phyloP scores from a whole-genome alignment of 2,329 filamentous ascomycete genomes.

The Metarhizium rileyi region DNA sequence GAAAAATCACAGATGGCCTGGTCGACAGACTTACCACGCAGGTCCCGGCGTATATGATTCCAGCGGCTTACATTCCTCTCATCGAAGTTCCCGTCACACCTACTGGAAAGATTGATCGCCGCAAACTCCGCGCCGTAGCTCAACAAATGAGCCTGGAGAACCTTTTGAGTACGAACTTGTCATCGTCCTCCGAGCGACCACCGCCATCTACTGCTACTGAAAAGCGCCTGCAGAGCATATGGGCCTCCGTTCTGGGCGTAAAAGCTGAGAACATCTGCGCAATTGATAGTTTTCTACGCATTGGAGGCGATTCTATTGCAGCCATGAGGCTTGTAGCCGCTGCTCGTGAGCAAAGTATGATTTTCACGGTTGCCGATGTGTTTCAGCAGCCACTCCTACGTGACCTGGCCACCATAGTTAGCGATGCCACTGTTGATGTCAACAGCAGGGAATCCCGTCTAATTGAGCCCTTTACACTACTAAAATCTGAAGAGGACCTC shows the following conservation, averaged over 20 bases:
- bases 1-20: neutral
- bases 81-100: neutral
- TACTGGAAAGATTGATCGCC: conserved; percentile 5
- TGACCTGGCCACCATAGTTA: conserved; percentile 1
- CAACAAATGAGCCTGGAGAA: neutral
- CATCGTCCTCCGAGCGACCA: neutral
- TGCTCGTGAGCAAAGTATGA: conserved; percentile 25
- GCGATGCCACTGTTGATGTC: neutral
- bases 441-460: neutral
- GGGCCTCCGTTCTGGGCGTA: conserved; percentile 8
- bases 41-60: conserved; percentile 5
- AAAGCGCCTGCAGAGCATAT: conserved; percentile 1
- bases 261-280: conserved; percentile 18
- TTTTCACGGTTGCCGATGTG: conserved; percentile 31
- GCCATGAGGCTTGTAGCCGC: conserved; percentile 31
- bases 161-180: neutral
- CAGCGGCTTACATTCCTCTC: conserved; percentile 3
- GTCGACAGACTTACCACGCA: neutral
- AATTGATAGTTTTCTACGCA: conserved; percentile 35
- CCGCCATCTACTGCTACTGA: neutral
- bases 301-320: conserved; percentile 36
- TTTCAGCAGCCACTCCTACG: conserved; percentile 19
- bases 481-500: neutral
- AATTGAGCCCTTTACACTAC: conserved; percentile 3
- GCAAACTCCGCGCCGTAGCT: conserved; percentile 2